Base-by-base conservation (phyloP, 805 yeast species). In the Debaryomyces tyrocola region DNA sequence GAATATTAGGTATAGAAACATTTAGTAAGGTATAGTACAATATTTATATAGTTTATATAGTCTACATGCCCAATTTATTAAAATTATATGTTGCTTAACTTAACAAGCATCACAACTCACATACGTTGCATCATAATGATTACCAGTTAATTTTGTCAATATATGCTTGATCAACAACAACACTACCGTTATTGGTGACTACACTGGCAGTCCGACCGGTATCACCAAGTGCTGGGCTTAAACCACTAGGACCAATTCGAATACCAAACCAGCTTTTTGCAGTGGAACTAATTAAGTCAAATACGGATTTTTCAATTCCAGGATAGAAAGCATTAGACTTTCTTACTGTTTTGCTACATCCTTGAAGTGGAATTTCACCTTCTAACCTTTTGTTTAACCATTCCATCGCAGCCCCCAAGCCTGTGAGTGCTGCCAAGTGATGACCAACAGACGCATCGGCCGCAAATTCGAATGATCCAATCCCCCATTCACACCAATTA, bases 301-400 rank as follows among this genome's bases (percentile, higher is more conserved):
- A 11, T 75, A 82, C 52, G 78, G 77, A 6, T 73, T 49, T 0
- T 71, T 67, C 51, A 72, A 79, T 41, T 73, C 67, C 46, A 72
- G 63, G 53, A 68, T 59, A 57, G 67, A 81, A 46, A 74, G 86
- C 37, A 68, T 67, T 60, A 56, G 68, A 9, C 63, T 62, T 49
- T 74, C 84, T 50, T 69, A 66, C 84, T 78, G 81, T 56, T 70
- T 67, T 76, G 75, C 72, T 51, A 68, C 80, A 38, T 72, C 80
- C 59, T 69, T 74, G 18, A 69, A 67, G 50, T 70, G 78, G 57
- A 71, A 79, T 49, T 68, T 77, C 21, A 68, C 72, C 39, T 57
- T 60, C 39, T 66, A 65, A 39, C 4, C 42, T 40, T 2, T 53
- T 44, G 7, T 45, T 43, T 1, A 57, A 44, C 63, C 62, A 60